A percentile compares a stretch with the other conserved stretches of the same genome.
Evolutionary conservation across 257 asterid genomes (phyloP).

Genomic region (Primulina tabacum): DNA sequence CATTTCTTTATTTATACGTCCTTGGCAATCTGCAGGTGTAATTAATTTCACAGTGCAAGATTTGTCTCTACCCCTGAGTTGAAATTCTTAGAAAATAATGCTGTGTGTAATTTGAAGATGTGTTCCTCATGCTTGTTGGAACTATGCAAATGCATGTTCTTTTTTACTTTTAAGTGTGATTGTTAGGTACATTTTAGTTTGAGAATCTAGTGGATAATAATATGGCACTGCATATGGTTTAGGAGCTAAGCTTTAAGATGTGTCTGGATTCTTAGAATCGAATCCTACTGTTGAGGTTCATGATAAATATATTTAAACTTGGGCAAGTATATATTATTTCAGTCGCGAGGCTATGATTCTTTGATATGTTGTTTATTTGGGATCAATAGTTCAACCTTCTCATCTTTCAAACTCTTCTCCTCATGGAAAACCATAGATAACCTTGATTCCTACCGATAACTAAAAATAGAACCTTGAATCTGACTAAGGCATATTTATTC

Average conservation of each 20-base stretch:
- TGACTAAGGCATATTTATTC: too few relatives aligned
- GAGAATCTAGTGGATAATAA: background rate
- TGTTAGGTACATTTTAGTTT: background rate
- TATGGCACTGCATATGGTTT: background rate
- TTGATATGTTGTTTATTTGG: background rate
- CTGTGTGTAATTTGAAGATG: background rate
- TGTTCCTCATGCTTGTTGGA: background rate
- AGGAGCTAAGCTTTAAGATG: background rate
- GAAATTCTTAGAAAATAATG: too few relatives aligned
- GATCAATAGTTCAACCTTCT: background rate
- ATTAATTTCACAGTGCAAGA: background rate
- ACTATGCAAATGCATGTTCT: too few relatives aligned
- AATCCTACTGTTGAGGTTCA: background rate
- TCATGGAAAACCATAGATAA: background rate
- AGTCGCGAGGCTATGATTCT: background rate
- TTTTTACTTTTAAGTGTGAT: too few relatives aligned
- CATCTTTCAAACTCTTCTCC: background rate
- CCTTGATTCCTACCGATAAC: background rate
- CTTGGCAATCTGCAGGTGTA: background rate
- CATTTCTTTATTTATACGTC: constrained; percentile 11
- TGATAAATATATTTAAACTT: background rate
- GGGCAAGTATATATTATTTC: background rate
- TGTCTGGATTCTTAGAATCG: constrained; percentile 16
- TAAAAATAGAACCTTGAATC: too few relatives aligned
- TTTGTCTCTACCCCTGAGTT: background rate